A percentile compares a stretch with the other conserved stretches of the same genome.
Evolutionary conservation across 2,329 filamentous ascomycete species (phyloP).

Genomic region (Raffaelea deltoideospora): DNA sequence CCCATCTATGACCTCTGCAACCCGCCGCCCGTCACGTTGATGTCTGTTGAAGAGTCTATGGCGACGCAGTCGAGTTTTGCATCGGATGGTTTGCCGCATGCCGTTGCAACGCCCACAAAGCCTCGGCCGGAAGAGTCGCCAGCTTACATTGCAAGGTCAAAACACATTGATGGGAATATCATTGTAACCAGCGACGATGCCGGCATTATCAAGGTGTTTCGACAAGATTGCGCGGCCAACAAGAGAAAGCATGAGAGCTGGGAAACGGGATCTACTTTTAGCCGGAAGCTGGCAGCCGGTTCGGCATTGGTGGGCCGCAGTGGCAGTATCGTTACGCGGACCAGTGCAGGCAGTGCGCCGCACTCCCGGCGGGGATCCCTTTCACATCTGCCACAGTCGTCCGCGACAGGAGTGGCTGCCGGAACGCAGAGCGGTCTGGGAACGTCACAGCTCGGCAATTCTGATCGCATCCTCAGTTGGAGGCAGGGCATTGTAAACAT

Average conservation of each 20-base stretch:
- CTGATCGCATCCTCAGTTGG: constrained; percentile 81
- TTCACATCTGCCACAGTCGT: too few relatives aligned
- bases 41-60: constrained; percentile 52
- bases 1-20: constrained; percentile 96
- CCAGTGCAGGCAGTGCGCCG: constrained; percentile 29
- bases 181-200: constrained; percentile 81
- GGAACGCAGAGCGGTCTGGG: too few relatives aligned
- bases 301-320: constrained; percentile 43
- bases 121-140: constrained; percentile 51
- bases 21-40: constrained; percentile 72
- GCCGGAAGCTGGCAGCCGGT: constrained; percentile 45
- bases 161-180: constrained; percentile 72
- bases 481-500: constrained; percentile 46
- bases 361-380: constrained; percentile 42
- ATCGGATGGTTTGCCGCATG: not conserved
- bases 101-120: constrained; percentile 7
- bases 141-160: constrained; percentile 59
- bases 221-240: constrained; percentile 77
- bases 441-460: constrained; percentile 17
- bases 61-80: constrained; percentile 14
- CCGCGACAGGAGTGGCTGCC: too few relatives aligned
- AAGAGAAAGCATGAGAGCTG: constrained; percentile 66
- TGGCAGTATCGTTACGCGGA: constrained; percentile 39
- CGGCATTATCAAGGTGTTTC: constrained; percentile 84
- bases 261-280: constrained; percentile 66